A percentile compares a stretch with the other conserved stretches of the same genome.
Conservation (phyloP, 306 rosid genomes). For the Cucurbita moschata region DNA sequence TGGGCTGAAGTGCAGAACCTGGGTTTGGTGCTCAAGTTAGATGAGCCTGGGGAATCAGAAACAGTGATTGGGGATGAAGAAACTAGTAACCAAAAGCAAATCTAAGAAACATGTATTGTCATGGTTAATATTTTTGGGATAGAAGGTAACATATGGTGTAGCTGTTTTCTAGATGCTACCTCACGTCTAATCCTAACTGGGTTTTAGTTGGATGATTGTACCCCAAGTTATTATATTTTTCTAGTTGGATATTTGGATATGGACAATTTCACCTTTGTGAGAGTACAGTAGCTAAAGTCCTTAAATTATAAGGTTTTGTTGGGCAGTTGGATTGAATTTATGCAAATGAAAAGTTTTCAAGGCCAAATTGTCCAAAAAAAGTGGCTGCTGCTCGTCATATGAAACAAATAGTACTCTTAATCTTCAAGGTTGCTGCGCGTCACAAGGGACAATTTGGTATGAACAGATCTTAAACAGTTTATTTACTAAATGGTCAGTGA, state of each 20-base stretch:
- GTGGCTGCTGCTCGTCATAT: too few species aligned
- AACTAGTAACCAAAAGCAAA: not conserved
- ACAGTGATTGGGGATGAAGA: constrained; percentile 20
- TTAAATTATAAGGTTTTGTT: too few species aligned
- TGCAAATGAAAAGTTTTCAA: too few species aligned
- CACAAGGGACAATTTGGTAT: too few species aligned
- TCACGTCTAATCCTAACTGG: constrained; percentile 3
- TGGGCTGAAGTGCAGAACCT: constrained; percentile 18
- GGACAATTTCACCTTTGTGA: too few species aligned
- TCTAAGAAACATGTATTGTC: constrained; percentile 3
- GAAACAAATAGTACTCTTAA: too few species aligned
- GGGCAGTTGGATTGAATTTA: too few species aligned
- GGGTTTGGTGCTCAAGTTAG: constrained; percentile 20
- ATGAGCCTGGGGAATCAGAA: constrained; percentile 16
- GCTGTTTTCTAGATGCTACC: constrained; percentile 1
- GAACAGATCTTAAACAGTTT: too few species aligned
- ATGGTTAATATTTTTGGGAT: not conserved
- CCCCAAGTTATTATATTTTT: not conserved
- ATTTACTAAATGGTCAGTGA: not conserved
- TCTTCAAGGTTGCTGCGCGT: too few species aligned
- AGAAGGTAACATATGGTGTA: not conserved
- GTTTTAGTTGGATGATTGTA: not conserved
- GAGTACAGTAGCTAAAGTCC: too few species aligned
- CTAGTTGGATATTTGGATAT: too few species aligned
- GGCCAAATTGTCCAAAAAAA: too few species aligned